Conservation (phyloP, 2,329 filamentous ascomycete genomes). For the Aspergillus sp. region DNA sequence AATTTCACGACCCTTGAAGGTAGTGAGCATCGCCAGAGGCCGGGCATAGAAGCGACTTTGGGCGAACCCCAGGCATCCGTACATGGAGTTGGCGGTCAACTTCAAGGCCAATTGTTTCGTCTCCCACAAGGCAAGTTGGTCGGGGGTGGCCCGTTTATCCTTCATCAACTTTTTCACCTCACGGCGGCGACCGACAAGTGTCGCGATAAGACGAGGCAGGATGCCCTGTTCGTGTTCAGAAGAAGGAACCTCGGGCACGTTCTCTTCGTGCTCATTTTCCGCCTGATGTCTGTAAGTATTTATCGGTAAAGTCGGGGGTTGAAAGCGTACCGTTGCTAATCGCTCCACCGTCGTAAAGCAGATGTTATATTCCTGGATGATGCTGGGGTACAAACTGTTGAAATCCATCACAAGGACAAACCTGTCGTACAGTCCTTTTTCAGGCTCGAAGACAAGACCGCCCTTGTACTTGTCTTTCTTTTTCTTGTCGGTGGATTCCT, state of each 20-base stretch:
- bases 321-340: constrained; percentile 52
- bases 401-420: constrained; percentile 99
- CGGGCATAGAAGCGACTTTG: constrained; percentile 96
- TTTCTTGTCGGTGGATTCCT: constrained; percentile 61
- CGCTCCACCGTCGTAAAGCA: constrained; percentile 97
- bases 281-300: constrained; percentile 14
- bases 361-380: constrained; percentile 99
- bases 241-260: constrained; percentile 74
- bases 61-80: constrained; percentile 93
- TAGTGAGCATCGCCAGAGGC: constrained; percentile 89
- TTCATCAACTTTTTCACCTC: constrained; percentile 98
- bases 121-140: constrained; percentile 90
- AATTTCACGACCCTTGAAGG: constrained; percentile 96
- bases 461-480: constrained; percentile 99
- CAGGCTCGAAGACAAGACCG: constrained; percentile 94
- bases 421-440: constrained; percentile 95
- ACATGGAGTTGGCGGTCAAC: constrained; percentile 98
- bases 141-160: constrained; percentile 71
- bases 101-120: constrained; percentile 96
- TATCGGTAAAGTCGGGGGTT: not conserved
- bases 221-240: constrained; percentile 69
- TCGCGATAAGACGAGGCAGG: constrained; percentile 81
- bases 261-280: constrained; percentile 69
- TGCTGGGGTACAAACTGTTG: constrained; percentile 96
- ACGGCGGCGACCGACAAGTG: constrained; percentile 75